Evolutionary conservation across 2,329 filamentous ascomycete species (phyloP).

Genomic region (Aspergillus hortae): DNA sequence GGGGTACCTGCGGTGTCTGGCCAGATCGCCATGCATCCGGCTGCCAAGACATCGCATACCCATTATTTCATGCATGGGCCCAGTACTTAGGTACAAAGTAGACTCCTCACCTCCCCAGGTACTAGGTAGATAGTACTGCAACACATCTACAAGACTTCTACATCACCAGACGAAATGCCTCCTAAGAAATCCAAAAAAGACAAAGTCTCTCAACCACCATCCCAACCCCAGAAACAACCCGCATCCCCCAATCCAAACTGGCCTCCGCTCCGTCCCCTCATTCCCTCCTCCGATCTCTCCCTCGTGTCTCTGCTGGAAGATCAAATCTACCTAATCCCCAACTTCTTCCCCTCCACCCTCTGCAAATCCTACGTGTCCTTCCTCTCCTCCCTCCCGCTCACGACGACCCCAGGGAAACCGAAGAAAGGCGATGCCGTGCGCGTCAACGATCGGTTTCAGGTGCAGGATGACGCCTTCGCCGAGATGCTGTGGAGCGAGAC

Average conservation of each 20-base stretch:
- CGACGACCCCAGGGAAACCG: slow-evolving; percentile 73
- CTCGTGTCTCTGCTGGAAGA: slow-evolving; percentile 56
- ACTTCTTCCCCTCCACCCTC: slow-evolving; percentile 70
- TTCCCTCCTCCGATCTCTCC: slow-evolving; percentile 62
- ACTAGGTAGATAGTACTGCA: too few species aligned
- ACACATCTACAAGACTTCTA: not conserved
- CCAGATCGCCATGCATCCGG: too few species aligned
- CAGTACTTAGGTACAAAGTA: too few species aligned
- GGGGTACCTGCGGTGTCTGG: not conserved
- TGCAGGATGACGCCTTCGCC: slow-evolving; percentile 73
- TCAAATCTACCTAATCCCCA: slow-evolving; percentile 70
- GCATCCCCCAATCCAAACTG: slow-evolving; percentile 53
- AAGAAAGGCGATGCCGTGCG: slow-evolving; percentile 77
- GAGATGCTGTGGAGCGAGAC: slow-evolving; percentile 73
- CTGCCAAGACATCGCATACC: too few species aligned
- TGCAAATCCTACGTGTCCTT: slow-evolving; percentile 76
- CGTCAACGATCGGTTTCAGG: slow-evolving; percentile 85
- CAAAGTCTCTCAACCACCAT: slow-evolving; percentile 22
- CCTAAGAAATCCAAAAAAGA: slow-evolving; percentile 14
- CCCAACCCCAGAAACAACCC: slow-evolving; percentile 16
- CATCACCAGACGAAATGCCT: slow-evolving; percentile 15
- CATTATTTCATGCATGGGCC: too few species aligned
- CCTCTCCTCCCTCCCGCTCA: slow-evolving; percentile 65
- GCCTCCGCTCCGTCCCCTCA: slow-evolving; percentile 67
- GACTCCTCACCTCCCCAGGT: too few species aligned